Evolutionary conservation across 2,329 filamentous ascomycete species (phyloP), one percentile per base, ranked within the genome.

Genomic region (Apiospora phragmitis): DNA sequence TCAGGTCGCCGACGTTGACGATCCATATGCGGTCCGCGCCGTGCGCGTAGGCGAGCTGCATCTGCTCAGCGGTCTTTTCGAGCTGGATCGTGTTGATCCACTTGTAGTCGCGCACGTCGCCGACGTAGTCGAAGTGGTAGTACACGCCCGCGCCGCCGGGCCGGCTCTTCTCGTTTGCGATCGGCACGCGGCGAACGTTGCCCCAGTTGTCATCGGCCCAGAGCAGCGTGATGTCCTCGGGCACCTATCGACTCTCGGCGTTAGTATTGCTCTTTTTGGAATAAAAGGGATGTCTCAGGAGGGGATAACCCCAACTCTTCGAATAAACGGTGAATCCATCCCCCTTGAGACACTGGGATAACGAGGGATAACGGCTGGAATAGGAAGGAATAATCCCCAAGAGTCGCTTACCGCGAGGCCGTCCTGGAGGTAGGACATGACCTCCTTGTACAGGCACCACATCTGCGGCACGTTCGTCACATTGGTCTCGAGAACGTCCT

Each of bases 361-460:
- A n/a, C n/a, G n/a, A n/a, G n/a, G n/a, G n/a, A n/a, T n/a, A n/a
- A n/a, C n/a, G n/a, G n/a, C n/a, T n/a, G n/a, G n/a, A n/a, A n/a
- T n/a, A n/a, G n/a, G n/a, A n/a, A n/a, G n/a, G n/a, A n/a, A n/a
- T n/a, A n/a, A n/a, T n/a, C n/a, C n/a, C n/a, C n/a, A n/a, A n/a
- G n/a, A n/a, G n/a, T n/a, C n/a, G n/a, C n/a, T n/a, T n/a, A n/a
- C n/a, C 2, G 82, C 81, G 77, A 93, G 85, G 32, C 55, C 91
- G 51, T 87, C 84, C 70, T 91, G 88, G 71, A 91, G 89, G 77
- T 93, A 93, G 8, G 88, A 87, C 80, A 91, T 90, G 1, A 94
- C 91, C 77, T 94, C 91, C 77, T 93, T 93, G 80, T 93, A 94
- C 72, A 93, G 81, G 75, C 90, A 92, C 91, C 91, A 93, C 80